These are phyloP conservation scores for Phalaenopsis equestris DNA, from an alignment of 106 monocot species.

Conservation along the genomic window DNA sequence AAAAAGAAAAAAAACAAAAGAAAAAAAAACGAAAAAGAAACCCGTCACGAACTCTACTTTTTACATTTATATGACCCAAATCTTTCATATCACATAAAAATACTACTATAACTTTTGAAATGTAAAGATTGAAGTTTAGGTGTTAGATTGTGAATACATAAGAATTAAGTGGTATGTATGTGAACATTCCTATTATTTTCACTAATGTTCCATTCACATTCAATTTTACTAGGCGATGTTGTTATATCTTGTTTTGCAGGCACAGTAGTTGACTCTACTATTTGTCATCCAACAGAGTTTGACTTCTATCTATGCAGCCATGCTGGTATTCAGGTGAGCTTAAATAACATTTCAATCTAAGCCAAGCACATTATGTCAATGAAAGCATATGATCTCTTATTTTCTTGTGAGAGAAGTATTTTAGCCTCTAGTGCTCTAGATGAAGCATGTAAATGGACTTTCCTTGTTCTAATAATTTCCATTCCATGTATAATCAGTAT, in stretches of 20 bases:
- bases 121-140: no score
- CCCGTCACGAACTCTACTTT: no score
- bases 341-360: neutral
- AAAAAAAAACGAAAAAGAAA: no score
- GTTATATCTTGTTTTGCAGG: constrained; percentile 31
- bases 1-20: no score
- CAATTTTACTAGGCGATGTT: neutral
- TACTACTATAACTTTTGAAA: no score
- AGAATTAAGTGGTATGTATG: neutral
- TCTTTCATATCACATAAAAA: no score
- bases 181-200: neutral
- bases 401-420: neutral
- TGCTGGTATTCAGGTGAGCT: constrained; percentile 72
- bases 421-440: neutral
- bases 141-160: no score
- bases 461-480: neutral
- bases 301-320: constrained; percentile 92
- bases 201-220: neutral
- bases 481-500: neutral
- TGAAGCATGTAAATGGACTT: neutral
- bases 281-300: constrained; percentile 89
- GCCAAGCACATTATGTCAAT: neutral
- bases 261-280: constrained; percentile 84
- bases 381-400: neutral
- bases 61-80: no score